These are phyloP conservation scores for Tritrichomonas musculus DNA, from an alignment of 208 protist species.

Conservation along the genomic window DNA sequence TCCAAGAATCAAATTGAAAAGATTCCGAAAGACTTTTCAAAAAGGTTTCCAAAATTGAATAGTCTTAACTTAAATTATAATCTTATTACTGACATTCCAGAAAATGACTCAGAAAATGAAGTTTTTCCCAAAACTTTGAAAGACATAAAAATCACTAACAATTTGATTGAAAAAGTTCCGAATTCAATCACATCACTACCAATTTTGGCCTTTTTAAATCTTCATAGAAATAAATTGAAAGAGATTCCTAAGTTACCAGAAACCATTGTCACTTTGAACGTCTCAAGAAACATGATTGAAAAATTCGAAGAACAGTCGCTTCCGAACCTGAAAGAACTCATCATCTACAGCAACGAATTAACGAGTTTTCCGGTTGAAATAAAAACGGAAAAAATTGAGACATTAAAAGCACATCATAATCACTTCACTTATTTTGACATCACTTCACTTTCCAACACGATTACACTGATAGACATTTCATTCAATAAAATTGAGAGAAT, in stretches of 20 bases:
- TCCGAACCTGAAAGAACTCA: background rate
- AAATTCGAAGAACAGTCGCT: background rate
- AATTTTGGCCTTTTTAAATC: background rate
- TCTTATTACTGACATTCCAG: background rate
- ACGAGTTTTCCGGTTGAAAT: background rate
- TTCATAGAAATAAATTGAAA: background rate
- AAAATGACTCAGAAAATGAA: too few relatives aligned
- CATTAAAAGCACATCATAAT: background rate
- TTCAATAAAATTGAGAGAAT: too few relatives aligned
- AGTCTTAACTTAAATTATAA: background rate
- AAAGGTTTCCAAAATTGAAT: background rate
- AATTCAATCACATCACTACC: background rate
- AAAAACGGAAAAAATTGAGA: background rate
- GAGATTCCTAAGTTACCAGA: background rate
- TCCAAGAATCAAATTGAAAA: background rate
- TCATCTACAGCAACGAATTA: background rate
- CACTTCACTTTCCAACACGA: background rate
- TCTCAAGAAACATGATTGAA: background rate
- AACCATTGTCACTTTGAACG: background rate
- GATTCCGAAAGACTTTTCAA: background rate
- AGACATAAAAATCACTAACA: background rate
- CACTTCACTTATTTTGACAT: background rate
- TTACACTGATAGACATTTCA: background rate
- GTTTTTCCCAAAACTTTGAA: background rate
- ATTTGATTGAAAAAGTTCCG: background rate